These are phyloP conservation scores for Silene coronaria DNA, from an alignment of 179 eudicot genomes.

Conservation along the genomic window DNA sequence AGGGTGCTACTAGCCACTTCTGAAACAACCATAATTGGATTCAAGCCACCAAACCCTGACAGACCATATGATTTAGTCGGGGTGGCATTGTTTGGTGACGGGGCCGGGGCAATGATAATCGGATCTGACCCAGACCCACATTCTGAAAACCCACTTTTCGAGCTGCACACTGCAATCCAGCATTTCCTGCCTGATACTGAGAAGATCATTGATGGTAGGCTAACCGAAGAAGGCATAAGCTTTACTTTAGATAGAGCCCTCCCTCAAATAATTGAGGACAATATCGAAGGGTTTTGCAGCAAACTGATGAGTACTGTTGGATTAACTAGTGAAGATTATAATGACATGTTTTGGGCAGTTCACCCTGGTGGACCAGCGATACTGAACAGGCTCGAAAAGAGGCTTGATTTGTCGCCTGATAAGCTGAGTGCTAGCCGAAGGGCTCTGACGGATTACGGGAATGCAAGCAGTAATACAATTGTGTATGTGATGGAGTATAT, in stretches of 20 bases:
- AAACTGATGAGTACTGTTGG: constrained; percentile 44
- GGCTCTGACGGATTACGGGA: constrained; percentile 81
- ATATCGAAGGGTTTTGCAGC: constrained; percentile 57
- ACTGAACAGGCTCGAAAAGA: constrained; percentile 68
- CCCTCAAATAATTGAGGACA: constrained; percentile 86
- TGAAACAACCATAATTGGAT: constrained; percentile 88
- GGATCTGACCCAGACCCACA: constrained; percentile 45
- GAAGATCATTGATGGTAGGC: constrained; percentile 73
- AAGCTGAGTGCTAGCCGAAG: constrained; percentile 67
- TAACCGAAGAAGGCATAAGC: constrained; percentile 87
- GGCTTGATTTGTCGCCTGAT: constrained; percentile 51
- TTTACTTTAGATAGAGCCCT: constrained; percentile 70
- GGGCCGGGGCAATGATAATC: constrained; percentile 80
- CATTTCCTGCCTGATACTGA: constrained; percentile 76
- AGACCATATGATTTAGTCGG: constrained; percentile 88
- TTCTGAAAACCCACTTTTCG: constrained; percentile 63
- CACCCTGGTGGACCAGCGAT: constrained; percentile 97
- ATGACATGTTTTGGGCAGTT: constrained; percentile 87
- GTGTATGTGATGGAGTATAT: constrained; percentile 91
- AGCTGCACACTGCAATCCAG: constrained; percentile 73
- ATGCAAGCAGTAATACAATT: constrained; percentile 92
- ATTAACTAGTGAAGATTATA: constrained; percentile 36
- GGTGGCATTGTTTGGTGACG: constrained; percentile 85
- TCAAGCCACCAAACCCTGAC: constrained; percentile 65
- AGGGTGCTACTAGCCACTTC: constrained; percentile 77